Percentiles rank a stretch among this genome's conserved stretches.
These are phyloP conservation scores for Tubosaeta sp. DNA, from an alignment of 768 basidiomycete species.

Conservation along the genomic window DNA sequence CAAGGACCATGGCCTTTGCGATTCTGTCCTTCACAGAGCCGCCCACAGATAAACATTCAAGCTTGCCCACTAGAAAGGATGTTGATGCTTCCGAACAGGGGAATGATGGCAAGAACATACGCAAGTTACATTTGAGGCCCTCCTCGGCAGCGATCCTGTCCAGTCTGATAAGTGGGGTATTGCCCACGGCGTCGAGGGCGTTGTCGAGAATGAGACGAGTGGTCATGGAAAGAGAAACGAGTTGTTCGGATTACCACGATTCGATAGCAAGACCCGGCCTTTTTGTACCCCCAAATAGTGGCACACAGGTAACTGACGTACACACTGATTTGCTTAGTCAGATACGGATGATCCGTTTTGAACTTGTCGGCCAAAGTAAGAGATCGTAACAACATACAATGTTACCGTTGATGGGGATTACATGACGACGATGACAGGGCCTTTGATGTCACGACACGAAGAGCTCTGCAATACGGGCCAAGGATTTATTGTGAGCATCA, in stretches of 20 bases:
- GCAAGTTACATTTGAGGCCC: slow-evolving; percentile 82
- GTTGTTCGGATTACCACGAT: no score
- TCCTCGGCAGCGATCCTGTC: slow-evolving; percentile 71
- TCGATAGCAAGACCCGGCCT: neutral
- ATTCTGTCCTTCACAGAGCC: slow-evolving; percentile 97
- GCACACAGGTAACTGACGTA: neutral
- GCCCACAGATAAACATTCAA: slow-evolving; percentile 87
- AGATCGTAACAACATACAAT: no score
- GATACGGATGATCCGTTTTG: no score
- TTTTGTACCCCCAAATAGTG: neutral
- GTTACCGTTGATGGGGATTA: no score
- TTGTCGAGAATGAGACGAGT: slow-evolving; percentile 58
- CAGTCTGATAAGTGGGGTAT: slow-evolving; percentile 87
- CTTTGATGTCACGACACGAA: no score
- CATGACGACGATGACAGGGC: no score
- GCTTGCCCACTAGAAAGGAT: slow-evolving; percentile 67
- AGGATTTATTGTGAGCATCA: no score
- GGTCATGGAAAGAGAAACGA: slow-evolving; percentile 28
- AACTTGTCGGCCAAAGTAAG: no score
- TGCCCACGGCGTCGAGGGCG: slow-evolving; percentile 82
- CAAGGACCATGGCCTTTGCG: slow-evolving; percentile 92
- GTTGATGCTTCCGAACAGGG: neutral
- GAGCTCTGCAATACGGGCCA: no score
- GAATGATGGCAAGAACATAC: slow-evolving; percentile 43
- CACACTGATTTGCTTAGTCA: no score